Base-by-base conservation (phyloP, 768 basidiomycete species). In the Nevesoporus exiguus region DNA sequence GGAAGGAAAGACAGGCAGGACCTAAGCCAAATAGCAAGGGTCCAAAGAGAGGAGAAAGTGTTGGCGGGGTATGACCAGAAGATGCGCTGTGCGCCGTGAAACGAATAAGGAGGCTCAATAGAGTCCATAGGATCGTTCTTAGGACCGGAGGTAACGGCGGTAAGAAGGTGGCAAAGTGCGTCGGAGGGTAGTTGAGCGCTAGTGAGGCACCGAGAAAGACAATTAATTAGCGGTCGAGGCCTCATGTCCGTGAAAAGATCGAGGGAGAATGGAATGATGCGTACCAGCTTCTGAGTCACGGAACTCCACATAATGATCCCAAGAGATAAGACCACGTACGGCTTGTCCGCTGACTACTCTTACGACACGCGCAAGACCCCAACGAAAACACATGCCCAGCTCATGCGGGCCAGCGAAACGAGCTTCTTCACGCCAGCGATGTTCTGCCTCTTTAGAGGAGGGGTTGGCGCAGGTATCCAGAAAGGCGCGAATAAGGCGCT, bases 1-100 rank as follows among this genome's bases (percentile, higher is more conserved):
- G 74, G 72, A 86, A 82, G 19, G 78, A 68, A 47, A 77, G 72
- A 52, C 76, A 75, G 2, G 77, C 72, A 9, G 76, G 69, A 10
- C 80, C 81, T 54, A 95, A 80, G 49, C 94, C 93, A 60, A 98
- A 98, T 44, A 98, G 73, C 24, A 96, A 75, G 1, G 94, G 93
- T 0, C 89, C 90, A 66, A 98, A 96, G 7, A 96, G 80, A 15
- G 91, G 84, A 1, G 94, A 91, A 36, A 98, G 82, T 1, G 92
- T 85, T 19, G 90, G 88, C 0, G 94, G 94, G 0, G 93, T 95
- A 61, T 96, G 89, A 2, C 96, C 95, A 13, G 92, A 93, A 8
- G 81, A 78, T 19, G 86, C 79, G 27, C 88, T 88, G 68, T 97
- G 85, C 2, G 94, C 91, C 0, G 88, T 84, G 58, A 98, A 80